phyloP scores from a whole-genome alignment of 495 filamentous ascomycete genomes.

The Penicillium psychrofluorescens region DNA sequence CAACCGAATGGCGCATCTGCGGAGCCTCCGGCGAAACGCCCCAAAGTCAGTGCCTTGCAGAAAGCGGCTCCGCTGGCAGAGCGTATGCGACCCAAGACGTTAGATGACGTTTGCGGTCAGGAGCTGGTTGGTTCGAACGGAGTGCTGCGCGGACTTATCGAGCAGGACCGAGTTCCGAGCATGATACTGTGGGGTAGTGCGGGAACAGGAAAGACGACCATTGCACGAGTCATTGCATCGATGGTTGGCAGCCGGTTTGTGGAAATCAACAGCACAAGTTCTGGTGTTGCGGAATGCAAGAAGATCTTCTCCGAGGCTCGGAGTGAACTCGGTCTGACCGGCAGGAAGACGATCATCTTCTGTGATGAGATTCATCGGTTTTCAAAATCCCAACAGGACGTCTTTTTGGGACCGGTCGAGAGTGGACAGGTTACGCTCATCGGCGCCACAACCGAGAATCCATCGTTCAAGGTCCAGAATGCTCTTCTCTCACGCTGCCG shows the following conservation, averaged over 20 bases:
- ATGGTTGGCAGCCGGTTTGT: slow-evolving; percentile 78
- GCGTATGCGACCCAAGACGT: slow-evolving; percentile 77
- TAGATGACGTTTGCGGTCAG: slow-evolving; percentile 88
- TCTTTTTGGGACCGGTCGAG: slow-evolving; percentile 90
- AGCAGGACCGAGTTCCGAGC: slow-evolving; percentile 77
- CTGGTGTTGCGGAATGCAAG: slow-evolving; percentile 89
- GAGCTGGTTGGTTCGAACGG: slow-evolving; percentile 81
- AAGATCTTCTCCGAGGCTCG: slow-evolving; percentile 84
- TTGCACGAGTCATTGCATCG: slow-evolving; percentile 85
- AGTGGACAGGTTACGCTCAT: slow-evolving; percentile 86
- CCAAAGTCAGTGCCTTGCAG: slow-evolving; percentile 54
- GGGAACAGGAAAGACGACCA: slow-evolving; percentile 95
- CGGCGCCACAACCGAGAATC: slow-evolving; percentile 95
- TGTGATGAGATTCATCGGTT: slow-evolving; percentile 98
- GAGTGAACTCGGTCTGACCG: slow-evolving; percentile 73
- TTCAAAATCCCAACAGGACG: slow-evolving; percentile 88
- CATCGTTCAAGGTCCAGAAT: slow-evolving; percentile 86
- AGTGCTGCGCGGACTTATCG: slow-evolving; percentile 82
- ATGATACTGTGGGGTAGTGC: slow-evolving; percentile 94
- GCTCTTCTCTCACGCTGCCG: slow-evolving; percentile 84
- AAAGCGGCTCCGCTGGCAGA: slow-evolving; percentile 82
- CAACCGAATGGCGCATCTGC: slow-evolving; percentile 9
- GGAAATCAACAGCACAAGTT: slow-evolving; percentile 91
- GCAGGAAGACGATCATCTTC: slow-evolving; percentile 90
- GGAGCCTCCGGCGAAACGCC: slow-evolving; percentile 45